These are phyloP conservation scores for Xylaria sp. DNA, from an alignment of 2,329 filamentous ascomycete species.

Conservation along the genomic window DNA sequence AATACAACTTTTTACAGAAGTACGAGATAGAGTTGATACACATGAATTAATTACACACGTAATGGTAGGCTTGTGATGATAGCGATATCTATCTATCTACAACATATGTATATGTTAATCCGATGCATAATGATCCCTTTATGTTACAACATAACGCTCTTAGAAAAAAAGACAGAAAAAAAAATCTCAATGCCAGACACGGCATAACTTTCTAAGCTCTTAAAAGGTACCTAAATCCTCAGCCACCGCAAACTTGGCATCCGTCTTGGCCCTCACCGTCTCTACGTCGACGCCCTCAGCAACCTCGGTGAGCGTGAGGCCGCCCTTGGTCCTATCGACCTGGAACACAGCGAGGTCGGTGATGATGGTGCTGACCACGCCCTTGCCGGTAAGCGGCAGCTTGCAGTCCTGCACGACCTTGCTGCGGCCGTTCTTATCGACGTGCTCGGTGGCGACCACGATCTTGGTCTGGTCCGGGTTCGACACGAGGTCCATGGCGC, in stretches of 20 bases:
- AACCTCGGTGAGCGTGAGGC: constrained; percentile 75
- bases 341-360: constrained; percentile 80
- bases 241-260: constrained; percentile 72
- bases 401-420: constrained; percentile 74
- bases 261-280: constrained; percentile 75
- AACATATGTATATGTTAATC: constrained; percentile 1
- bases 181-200: not conserved
- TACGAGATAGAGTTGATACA: constrained; percentile 4
- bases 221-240: constrained; percentile 62
- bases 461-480: constrained; percentile 79
- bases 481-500: constrained; percentile 78
- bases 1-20: constrained; percentile 9
- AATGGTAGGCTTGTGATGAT: not conserved
- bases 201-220: constrained; percentile 40
- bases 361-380: constrained; percentile 77
- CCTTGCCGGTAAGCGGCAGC: constrained; percentile 73
- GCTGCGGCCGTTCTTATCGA: constrained; percentile 73
- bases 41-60: not conserved
- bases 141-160: constrained; percentile 4
- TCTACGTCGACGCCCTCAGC: constrained; percentile 76
- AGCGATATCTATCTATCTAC: constrained; percentile 2
- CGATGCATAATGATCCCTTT: not conserved
- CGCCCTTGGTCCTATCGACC: constrained; percentile 70
- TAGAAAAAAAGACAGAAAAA: not conserved
- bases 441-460: constrained; percentile 76